Evolutionary conservation across 2,329 filamentous ascomycete genomes (phyloP), one percentile per base, ranked within the genome.

Genomic region (Colletotrichum nymphaeae): DNA sequence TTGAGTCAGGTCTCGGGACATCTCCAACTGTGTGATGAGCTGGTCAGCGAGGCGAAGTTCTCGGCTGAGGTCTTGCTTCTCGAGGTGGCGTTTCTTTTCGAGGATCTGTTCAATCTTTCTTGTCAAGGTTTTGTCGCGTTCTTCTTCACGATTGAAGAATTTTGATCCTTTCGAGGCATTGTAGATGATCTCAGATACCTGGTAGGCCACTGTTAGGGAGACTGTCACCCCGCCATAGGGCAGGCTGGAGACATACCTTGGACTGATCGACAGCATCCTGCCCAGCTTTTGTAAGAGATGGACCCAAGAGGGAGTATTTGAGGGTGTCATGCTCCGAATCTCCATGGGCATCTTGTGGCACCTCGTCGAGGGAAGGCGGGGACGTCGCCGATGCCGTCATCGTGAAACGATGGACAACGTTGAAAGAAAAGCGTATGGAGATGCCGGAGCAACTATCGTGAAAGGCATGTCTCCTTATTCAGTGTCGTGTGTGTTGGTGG

Each of bases 131-230:
- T 93, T 93, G 85, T 98, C 96, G 78, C 92, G 93, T 69, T 85
- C 88, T 80, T 98, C 93, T 82, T 99, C 97, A 73, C 95, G 94
- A 77, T 93, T 94, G 88, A 98, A 99, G 85, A 93, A 99, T 81
- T 98, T 98, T 76, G 95, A 97, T 60, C 97, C 97, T 81, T 97
- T 98, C 19, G 95, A 98, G 12, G 95, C 95, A 81, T 97, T 95
- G 84, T 98, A 98, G 73, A 99, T 99, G 77, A 98, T 93, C 78
- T 98, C 95, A 2, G 95, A 97, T 63, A 99, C 95, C 91, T 93
- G 63, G 14, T 28, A 73, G 68, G 53, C 62, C 63, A 49, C 76
- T n/a, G 35, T 26, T 26, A 64, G 32, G 28, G 8, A 8, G 37
- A 19, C 7, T 12, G 32, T 26, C 55, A 22, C 22, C 42, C 42